A percentile compares a stretch with the other conserved stretches of the same genome.
These are phyloP conservation scores for Fomitopsis betulina DNA, from an alignment of 1,284 basidiomycete genomes.

Conservation along the genomic window DNA sequence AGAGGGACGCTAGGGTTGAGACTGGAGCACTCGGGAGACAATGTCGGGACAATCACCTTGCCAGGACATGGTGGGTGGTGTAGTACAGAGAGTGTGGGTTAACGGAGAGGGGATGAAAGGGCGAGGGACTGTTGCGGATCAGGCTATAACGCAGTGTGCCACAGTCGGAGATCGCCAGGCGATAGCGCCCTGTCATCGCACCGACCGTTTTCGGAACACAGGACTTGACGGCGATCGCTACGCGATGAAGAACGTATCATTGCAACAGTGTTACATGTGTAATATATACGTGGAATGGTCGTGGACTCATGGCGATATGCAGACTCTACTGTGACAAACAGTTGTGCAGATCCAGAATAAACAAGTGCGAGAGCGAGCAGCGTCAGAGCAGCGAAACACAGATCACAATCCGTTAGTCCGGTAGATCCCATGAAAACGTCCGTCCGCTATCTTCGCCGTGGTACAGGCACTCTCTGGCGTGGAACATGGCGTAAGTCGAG, in stretches of 20 bases:
- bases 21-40: background rate
- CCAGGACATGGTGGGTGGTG: slow-evolving; percentile 30
- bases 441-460: slow-evolving; percentile 67
- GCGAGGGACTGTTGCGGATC: slow-evolving; percentile 4
- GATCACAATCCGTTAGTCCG: slow-evolving; percentile 32
- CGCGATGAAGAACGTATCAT: background rate
- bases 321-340: background rate
- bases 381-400: background rate
- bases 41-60: slow-evolving; percentile 23
- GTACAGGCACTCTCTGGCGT: slow-evolving; percentile 52
- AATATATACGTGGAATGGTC: background rate
- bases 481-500: background rate
- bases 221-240: background rate
- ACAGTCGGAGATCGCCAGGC: slow-evolving; percentile 22
- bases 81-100: background rate
- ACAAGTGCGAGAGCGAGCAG: slow-evolving; percentile 1
- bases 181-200: slow-evolving; percentile 13
- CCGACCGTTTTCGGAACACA: background rate
- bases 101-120: slow-evolving; percentile 4
- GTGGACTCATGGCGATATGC: background rate
- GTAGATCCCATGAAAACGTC: slow-evolving; percentile 57
- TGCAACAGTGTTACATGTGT: background rate
- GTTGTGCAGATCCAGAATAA: background rate
- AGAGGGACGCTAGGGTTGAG: background rate
- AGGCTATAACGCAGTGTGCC: slow-evolving; percentile 7